Percentiles rank a stretch among this genome's conserved stretches.
Conservation (phyloP, 371 early-diverging fungal genomes). For the Furculomyces boomerangus region DNA sequence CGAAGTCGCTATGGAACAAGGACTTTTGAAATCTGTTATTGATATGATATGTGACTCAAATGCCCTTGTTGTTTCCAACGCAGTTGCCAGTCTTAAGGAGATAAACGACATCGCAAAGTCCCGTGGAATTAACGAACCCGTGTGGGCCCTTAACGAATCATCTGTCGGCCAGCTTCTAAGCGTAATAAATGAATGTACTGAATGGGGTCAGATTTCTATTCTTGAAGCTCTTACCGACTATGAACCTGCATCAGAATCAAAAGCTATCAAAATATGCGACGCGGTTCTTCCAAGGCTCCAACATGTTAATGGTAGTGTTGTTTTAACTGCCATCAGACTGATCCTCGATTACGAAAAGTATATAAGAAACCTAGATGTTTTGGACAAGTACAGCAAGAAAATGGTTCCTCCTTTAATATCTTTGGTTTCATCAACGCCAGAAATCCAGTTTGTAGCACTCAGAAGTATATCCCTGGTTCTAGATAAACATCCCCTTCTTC, state of each 20-base stretch:
- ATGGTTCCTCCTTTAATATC: conserved; percentile 87
- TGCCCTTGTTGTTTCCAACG: conserved; percentile 89
- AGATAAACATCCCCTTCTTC: conserved; percentile 58
- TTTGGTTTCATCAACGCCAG: conserved; percentile 66
- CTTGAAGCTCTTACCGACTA: conserved; percentile 68
- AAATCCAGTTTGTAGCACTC: conserved; percentile 86
- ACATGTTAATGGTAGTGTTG: conserved; percentile 87
- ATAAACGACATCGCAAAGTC: conserved; percentile 40
- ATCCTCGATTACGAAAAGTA: conserved; percentile 40
- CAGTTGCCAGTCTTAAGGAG: conserved; percentile 74
- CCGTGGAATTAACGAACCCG: conserved; percentile 24
- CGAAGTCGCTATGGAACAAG: conserved; percentile 35
- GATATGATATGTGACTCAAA: conserved; percentile 86
- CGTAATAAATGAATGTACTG: conserved; percentile 87
- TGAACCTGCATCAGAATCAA: conserved; percentile 44
- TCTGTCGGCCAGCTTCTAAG: conserved; percentile 69
- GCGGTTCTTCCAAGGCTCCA: conserved; percentile 75
- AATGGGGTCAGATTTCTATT: conserved; percentile 94
- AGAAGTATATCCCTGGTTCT: conserved; percentile 78
- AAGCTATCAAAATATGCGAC: conserved; percentile 77
- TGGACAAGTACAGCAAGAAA: conserved; percentile 46
- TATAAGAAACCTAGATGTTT: conserved; percentile 47
- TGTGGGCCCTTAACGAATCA: conserved; percentile 50
- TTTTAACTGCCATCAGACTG: conserved; percentile 58
- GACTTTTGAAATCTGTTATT: conserved; percentile 64